These are phyloP conservation scores for Mortierella sp. DNA, from an alignment of 371 early-diverging fungal species.

Conservation along the genomic window DNA sequence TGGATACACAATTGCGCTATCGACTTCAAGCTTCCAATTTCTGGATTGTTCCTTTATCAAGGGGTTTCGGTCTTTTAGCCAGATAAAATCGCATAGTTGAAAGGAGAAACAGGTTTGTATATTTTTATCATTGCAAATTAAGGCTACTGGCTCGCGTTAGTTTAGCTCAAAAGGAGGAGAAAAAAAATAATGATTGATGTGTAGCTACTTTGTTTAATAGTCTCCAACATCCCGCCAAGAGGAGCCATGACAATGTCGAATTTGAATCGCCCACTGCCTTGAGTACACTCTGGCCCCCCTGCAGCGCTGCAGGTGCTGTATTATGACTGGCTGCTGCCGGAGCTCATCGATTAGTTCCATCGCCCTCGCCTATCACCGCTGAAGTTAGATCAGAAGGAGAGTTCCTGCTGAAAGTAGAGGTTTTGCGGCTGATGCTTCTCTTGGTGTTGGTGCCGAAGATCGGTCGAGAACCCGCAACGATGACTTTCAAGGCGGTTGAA, in stretches of 20 bases:
- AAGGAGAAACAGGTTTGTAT: too few species aligned
- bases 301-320: slow-evolving; percentile 41
- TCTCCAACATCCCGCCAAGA: slow-evolving; percentile 35
- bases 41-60: too few species aligned
- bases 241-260: slow-evolving; percentile 34
- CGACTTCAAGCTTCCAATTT: too few species aligned
- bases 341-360: not conserved
- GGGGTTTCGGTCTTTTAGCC: too few species aligned
- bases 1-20: too few species aligned
- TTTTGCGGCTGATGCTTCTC: slow-evolving; percentile 25
- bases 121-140: too few species aligned
- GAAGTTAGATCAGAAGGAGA: slow-evolving; percentile 5
- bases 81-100: too few species aligned
- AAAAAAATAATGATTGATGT: too few species aligned
- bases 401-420: slow-evolving; percentile 22
- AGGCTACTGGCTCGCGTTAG: too few species aligned
- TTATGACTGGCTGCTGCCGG: slow-evolving; percentile 40
- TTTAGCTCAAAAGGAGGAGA: too few species aligned
- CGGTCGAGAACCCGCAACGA: slow-evolving; percentile 28
- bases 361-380: not conserved
- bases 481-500: slow-evolving; percentile 16
- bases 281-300: slow-evolving; percentile 24
- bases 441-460: slow-evolving; percentile 30
- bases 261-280: slow-evolving; percentile 49
- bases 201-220: too few species aligned